Evolutionary conservation across 75 land plant species (phyloP), one percentile per base, ranked within the genome.

Genomic region (Pseudotsuga menziesii): DNA sequence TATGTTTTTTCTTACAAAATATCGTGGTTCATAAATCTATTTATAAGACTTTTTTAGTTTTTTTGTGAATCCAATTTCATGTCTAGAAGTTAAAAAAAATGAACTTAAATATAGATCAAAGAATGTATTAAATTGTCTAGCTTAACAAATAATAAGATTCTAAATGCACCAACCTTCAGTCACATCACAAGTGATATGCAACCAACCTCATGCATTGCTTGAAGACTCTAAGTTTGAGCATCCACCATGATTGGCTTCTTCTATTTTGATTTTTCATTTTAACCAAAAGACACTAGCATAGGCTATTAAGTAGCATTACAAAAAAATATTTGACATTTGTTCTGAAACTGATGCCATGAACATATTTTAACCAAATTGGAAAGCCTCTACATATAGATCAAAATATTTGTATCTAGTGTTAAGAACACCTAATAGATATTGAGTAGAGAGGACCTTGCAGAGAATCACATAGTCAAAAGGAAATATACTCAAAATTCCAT

Each of bases 181-280:
- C 1, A 29, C 32, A 29, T 29, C 32, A 29, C 32, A 29, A 29
- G 32, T 29, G 32, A 29, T 29, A 29, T 29, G 32, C 1, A 97
- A 3, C 95, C 94, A 82, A 91, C 77, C 62, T 83, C 85, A 62
- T 91, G 91, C 85, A 97, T 88, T 54, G 86, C 89, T 75, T 97
- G 95, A 35, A 97, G 91, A 48, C 94, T 94, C 75, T 91, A 89
- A 32, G 86, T 89, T 5, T 94, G 87, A 4, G 98, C 79, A 20
- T 94, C 99, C 3, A 80, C 84, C 79, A 88, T 61, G 58, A 88
- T 76, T 78, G 91, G 94, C 75, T 97, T 97, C 80, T 97, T 97
- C 83, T 97, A 98, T 78, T 97, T 97, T 81, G 92, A 74, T 78
- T 97, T 97, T 82, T 97, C 99, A 82, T 97, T 73, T 36, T 14